Conservation (phyloP, 768 basidiomycete genomes). For the Mrakia hoshinonis region DNA sequence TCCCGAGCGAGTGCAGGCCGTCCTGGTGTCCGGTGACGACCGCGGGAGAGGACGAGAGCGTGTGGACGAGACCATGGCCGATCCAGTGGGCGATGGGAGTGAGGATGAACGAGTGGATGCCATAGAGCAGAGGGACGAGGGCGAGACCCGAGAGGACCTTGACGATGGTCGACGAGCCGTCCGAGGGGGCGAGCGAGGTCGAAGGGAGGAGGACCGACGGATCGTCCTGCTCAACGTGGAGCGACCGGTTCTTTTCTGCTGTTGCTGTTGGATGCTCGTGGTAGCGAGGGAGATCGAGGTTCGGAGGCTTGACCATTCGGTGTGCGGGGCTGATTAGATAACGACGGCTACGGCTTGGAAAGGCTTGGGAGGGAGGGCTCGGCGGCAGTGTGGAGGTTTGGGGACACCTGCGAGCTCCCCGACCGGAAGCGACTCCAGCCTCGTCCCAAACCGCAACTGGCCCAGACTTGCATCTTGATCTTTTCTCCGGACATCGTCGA, state of each 20-base stretch:
- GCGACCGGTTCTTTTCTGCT: not conserved
- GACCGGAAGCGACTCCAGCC: too few relatives aligned
- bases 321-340: too few relatives aligned
- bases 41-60: not conserved
- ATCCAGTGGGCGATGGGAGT: not conserved
- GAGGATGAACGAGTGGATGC: not conserved
- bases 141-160: not conserved
- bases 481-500: too few relatives aligned
- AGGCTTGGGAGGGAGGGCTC: not conserved
- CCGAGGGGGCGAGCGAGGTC: not conserved
- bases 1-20: not conserved
- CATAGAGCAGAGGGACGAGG: conserved; percentile 15
- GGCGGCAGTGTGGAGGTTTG: too few relatives aligned
- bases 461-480: too few relatives aligned
- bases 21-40: not conserved
- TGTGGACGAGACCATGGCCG: not conserved
- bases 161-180: not conserved
- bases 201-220: not conserved
- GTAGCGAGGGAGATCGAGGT: not conserved
- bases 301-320: not conserved
- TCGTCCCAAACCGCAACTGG: too few relatives aligned
- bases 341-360: not conserved
- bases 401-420: too few relatives aligned
- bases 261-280: not conserved
- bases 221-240: not conserved